Conservation (phyloP, 257 asterid genomes). For the Thymus mandschuricus region DNA sequence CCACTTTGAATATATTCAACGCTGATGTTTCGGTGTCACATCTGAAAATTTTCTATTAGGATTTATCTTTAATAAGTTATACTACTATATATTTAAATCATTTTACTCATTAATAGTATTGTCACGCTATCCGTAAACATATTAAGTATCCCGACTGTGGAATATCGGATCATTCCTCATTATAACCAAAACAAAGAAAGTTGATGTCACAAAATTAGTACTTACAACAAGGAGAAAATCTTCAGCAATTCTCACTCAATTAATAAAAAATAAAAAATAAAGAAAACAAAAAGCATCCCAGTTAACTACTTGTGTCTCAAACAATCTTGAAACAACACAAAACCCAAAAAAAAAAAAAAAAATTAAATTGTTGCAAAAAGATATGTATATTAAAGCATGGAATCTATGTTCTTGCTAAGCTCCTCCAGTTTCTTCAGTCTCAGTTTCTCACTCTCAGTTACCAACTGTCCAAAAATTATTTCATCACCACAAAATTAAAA, state of each 20-base stretch:
- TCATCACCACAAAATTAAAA: not conserved
- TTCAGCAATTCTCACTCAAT: conserved; percentile 20
- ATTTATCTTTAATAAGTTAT: no score
- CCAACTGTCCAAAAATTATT: conserved; percentile 53
- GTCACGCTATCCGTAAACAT: no score
- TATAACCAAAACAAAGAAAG: not conserved
- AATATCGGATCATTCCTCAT: no score
- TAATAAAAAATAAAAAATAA: not conserved
- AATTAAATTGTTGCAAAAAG: conserved; percentile 18
- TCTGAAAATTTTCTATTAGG: no score
- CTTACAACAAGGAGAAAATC: conserved; percentile 2
- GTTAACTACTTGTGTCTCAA: not conserved
- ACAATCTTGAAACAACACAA: conserved; percentile 23
- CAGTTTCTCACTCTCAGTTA: conserved; percentile 79
- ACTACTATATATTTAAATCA: no score
- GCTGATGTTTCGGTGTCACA: no score
- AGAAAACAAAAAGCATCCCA: not conserved
- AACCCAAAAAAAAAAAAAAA: not conserved
- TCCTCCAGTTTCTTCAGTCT: conserved; percentile 90
- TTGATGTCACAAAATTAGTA: conserved; percentile 16
- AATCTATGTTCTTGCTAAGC: conserved; percentile 75
- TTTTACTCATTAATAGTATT: no score
- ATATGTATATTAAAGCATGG: conserved; percentile 40
- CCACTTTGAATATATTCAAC: no score
- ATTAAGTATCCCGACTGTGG: no score